Percentiles rank a stretch among this genome's conserved stretches.
phyloP scores from a whole-genome alignment of 2,329 filamentous ascomycete species.

The Daldinia eschscholtzii region DNA sequence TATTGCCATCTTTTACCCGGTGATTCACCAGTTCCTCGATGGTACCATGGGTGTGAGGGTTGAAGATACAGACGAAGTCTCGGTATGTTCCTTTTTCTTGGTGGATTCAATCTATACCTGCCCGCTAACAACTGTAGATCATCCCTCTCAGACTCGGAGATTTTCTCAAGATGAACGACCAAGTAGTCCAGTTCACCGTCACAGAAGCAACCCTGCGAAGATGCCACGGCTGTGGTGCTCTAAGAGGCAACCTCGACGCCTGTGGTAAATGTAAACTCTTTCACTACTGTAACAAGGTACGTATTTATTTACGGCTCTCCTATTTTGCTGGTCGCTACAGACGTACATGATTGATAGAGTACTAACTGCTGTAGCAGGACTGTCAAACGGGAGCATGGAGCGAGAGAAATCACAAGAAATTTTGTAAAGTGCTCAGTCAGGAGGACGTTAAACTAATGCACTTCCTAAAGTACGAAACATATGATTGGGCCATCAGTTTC shows the following conservation, averaged over 20 bases:
- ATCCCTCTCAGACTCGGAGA: conserved; percentile 37
- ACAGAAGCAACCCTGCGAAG: conserved; percentile 13
- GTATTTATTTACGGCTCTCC: background rate
- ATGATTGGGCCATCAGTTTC: conserved; percentile 6
- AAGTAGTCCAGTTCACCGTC: conserved; percentile 34
- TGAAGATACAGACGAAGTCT: conserved; percentile 26
- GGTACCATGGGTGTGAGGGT: conserved; percentile 29
- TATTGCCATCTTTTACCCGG: conserved; percentile 44
- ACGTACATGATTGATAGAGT: background rate
- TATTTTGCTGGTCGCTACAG: background rate
- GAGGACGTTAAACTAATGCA: conserved; percentile 36
- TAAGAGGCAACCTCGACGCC: conserved; percentile 20
- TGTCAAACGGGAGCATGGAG: conserved; percentile 45
- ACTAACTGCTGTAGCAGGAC: conserved; percentile 29
- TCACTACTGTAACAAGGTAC: conserved; percentile 41
- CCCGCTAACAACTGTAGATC: conserved; percentile 28
- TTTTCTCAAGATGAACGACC: conserved; percentile 40
- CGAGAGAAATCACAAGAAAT: conserved; percentile 42
- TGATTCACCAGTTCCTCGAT: conserved; percentile 34
- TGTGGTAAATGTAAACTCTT: conserved; percentile 39
- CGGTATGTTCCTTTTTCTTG: conserved; percentile 17
- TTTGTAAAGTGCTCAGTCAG: conserved; percentile 43
- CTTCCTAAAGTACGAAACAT: conserved; percentile 38
- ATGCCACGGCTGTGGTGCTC: conserved; percentile 40
- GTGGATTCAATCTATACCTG: background rate